Conservation (phyloP, 805 yeast genomes). For the Candida manassasensis region DNA sequence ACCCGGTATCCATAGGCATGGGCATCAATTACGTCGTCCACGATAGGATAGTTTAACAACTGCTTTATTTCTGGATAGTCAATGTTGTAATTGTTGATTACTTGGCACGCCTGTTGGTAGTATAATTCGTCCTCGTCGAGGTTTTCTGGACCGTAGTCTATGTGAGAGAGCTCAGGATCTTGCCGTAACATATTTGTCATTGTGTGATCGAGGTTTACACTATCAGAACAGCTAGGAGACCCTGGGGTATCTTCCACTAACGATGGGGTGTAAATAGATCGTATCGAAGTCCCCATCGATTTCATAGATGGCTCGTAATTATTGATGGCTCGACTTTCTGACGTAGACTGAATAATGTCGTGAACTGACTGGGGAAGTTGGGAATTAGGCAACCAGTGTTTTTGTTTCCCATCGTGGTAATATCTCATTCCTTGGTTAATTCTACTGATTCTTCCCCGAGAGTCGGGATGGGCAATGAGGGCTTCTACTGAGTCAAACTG, state of each 20-base stretch:
- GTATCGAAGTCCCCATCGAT: constrained; percentile 28
- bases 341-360: constrained; percentile 20
- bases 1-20: constrained; percentile 41
- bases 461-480: constrained; percentile 61
- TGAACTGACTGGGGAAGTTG: constrained; percentile 8
- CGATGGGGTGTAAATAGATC: constrained; percentile 28
- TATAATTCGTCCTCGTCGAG: constrained; percentile 35
- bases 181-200: constrained; percentile 4
- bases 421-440: constrained; percentile 82
- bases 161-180: constrained; percentile 12
- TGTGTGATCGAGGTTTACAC: constrained; percentile 1
- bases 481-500: constrained; percentile 80
- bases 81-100: constrained; percentile 28
- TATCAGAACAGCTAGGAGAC: constrained; percentile 3
- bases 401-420: constrained; percentile 68
- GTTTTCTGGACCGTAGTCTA: constrained; percentile 30
- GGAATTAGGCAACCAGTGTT: constrained; percentile 64
- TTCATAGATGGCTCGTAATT: constrained; percentile 23
- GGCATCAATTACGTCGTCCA: constrained; percentile 37
- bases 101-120: constrained; percentile 28
- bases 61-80: constrained; percentile 31
- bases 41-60: constrained; percentile 39
- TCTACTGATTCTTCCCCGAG: constrained; percentile 59
- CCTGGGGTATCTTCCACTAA: constrained; percentile 12
- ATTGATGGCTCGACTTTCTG: constrained; percentile 21